Base-by-base conservation (phyloP, 1,284 basidiomycete genomes). In the Leccinum ponderosum region DNA sequence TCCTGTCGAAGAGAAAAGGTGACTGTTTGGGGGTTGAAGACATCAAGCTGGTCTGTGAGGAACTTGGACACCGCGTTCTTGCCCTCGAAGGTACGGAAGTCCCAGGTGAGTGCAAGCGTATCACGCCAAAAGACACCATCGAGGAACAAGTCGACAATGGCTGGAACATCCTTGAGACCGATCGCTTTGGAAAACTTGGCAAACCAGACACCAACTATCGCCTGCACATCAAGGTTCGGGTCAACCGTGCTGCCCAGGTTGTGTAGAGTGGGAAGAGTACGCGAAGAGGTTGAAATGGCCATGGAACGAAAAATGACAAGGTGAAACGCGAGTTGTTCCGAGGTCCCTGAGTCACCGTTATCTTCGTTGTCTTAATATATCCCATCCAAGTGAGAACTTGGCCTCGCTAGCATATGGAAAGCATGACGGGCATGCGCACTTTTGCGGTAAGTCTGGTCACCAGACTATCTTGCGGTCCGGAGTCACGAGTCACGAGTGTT, bases 11-110 rank as follows among this genome's bases (percentile, higher is more conserved):
- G 69, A 51, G 53, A 59, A 37, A 75, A 73, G 1, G 66, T 68
- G n/a, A 53, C 44, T 0, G 37, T 8, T 29, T 59, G 57, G 9
- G 64, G 69, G 14, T 72, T 61, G 6, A 80, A 71, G 52, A 78
- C 72, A 1, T 69, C 62, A 48, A 87, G 78, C 39, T 78, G 76
- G 59, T 82, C 80, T 29, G 64, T 17, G 31, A 85, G 76, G 69
- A 86, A 81, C 54, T 71, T 69, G 33, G 62, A 66, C 58, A 87
- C 80, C 20, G 69, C 68, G 2, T 65, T 51, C 31, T 57, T 66
- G 29, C 81, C 80, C 57, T 80, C 77, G 70, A 89, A 84, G 4
- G 85, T 87, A 53, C 85, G 83, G 65, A 87, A 83, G 64, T 84
- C 80, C 83, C 84, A 87, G 14, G 87, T 86, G 55, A 88, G 74